Conservation (phyloP, 176 grass and related monocot species). For the Dendrocalamus sinicus region DNA sequence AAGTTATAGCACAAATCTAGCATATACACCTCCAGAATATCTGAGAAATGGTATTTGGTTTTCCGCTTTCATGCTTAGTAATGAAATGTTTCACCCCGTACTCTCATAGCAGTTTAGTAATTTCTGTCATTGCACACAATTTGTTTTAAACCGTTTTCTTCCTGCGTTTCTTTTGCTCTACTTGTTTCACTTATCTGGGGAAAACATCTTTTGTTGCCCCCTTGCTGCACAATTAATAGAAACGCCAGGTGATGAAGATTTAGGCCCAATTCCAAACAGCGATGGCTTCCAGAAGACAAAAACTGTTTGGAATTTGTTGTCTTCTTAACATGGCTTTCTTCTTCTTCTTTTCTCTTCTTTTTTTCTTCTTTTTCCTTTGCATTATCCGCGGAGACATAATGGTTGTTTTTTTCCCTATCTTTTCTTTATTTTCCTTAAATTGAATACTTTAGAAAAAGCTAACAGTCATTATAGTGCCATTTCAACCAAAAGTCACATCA, state of each 20-base stretch:
- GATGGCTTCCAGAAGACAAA: no score
- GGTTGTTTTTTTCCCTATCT: no score
- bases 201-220: not conserved
- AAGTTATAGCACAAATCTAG: slow-evolving; percentile 91
- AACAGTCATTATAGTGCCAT: no score
- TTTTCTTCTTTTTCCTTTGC: no score
- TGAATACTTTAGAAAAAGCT: no score
- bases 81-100: not conserved
- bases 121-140: slow-evolving; percentile 13
- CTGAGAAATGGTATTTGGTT: slow-evolving; percentile 78
- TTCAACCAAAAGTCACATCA: no score
- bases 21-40: slow-evolving; percentile 94
- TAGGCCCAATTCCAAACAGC: no score
- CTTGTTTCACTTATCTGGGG: slow-evolving; percentile 6
- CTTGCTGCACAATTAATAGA: slow-evolving; percentile 5
- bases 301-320: no score
- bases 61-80: slow-evolving; percentile 17
- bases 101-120: not conserved
- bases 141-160: slow-evolving; percentile 5
- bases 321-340: no score
- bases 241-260: not conserved
- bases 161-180: not conserved
- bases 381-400: no score
- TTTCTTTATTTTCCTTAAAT: no score
- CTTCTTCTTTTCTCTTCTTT: no score